These are phyloP conservation scores for Pichia membranifaciens DNA, from an alignment of 805 yeast species.

Conservation along the genomic window DNA sequence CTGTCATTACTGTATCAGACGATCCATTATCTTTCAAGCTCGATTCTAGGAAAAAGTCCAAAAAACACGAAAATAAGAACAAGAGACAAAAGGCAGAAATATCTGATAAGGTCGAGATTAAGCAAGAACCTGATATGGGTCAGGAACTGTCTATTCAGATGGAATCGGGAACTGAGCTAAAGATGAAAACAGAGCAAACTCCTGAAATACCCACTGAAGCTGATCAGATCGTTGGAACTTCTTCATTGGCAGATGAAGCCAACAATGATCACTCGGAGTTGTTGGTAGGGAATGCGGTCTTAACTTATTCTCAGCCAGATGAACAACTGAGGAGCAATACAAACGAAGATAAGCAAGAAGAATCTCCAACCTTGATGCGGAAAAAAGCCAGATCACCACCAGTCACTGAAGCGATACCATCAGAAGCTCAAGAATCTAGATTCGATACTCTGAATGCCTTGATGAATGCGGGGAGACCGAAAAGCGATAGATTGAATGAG, in stretches of 20 bases:
- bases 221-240: conserved; percentile 10
- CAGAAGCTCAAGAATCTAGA: neutral
- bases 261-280: neutral
- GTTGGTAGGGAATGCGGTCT: neutral
- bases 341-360: conserved; percentile 1
- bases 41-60: neutral
- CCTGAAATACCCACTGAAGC: conserved; percentile 12
- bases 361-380: conserved; percentile 5
- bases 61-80: neutral
- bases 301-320: neutral
- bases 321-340: neutral
- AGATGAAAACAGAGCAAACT: conserved; percentile 6
- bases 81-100: neutral
- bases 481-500: neutral
- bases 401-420: neutral
- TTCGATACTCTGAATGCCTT: neutral
- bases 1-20: neutral
- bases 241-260: neutral
- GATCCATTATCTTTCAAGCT: neutral
- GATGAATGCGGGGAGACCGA: neutral
- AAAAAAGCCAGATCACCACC: conserved; percentile 3
- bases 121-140: neutral
- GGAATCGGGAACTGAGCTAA: too few relatives aligned
- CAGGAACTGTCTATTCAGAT: too few relatives aligned
- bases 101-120: neutral